Evolutionary conservation across 2,329 filamentous ascomycete genomes (phyloP), one percentile per base, ranked within the genome.

Genomic region (Claviceps africana): DNA sequence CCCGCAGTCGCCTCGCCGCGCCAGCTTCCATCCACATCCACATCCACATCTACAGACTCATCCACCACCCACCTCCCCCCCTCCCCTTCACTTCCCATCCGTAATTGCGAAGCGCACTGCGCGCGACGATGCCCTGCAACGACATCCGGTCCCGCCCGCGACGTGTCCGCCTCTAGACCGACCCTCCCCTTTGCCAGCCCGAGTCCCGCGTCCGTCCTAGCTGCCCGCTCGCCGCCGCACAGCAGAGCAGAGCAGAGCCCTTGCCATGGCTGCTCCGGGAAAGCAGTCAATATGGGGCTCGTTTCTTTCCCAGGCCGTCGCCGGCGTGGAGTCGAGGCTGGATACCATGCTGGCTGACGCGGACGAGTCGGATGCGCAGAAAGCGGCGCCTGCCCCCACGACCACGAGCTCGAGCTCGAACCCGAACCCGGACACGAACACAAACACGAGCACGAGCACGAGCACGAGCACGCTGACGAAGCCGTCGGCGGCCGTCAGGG

Each of bases 311-410:
- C 88, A 91, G 68, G 90, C 91, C 57, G 88, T 97, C 55, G 89
- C 90, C 51, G 90, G 90, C 55, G 86, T 98, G 53, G 93, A 98
- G 71, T 94, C 90, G 54, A 83, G 87, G 44, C 78, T 98, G 54
- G 93, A 98, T 67, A 90, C 81, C 48, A 95, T 98, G 54, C 77
- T 98, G 55, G 82, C 88, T 51, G 90, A 96, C 58, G 82, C 87
- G 52, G 81, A 84, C 44, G 78, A 62, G 8, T 56, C 53, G 13
- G 60, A 60, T 55, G 65, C 64, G 52, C 70, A 68, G 53, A 50
- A 46, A 6, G 25, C 51, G 17, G 44, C 50, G 25, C 17, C 51
- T 49, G 35, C 42, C 28, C 9, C n/a, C 21, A 22, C 44, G 30
- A 21, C 44, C n/a, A n/a, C 51, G 17, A 40, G 35, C 30, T 21